phyloP scores from a whole-genome alignment of 768 basidiomycete species.

The Leucogyrophana mollusca region DNA sequence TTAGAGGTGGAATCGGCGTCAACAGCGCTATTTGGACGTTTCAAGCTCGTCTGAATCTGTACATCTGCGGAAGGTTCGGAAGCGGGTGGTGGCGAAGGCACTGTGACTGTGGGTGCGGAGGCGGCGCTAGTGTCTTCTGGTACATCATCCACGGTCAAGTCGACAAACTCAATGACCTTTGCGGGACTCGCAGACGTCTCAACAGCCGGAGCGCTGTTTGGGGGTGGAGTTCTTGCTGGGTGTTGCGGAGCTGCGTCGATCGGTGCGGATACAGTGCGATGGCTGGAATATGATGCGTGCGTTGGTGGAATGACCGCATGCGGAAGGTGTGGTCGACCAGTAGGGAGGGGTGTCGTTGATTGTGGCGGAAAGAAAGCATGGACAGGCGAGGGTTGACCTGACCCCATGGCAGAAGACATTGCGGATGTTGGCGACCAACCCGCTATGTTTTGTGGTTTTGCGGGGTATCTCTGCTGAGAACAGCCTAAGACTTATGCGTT shows the following conservation, averaged over 20 bases:
- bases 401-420: no score
- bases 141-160: constrained; percentile 3
- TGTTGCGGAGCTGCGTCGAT: background rate
- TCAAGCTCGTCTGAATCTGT: constrained; percentile 1
- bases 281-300: background rate
- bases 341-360: background rate
- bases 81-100: no score
- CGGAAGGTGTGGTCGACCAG: background rate
- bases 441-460: no score
- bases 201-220: constrained; percentile 5
- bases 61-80: no score
- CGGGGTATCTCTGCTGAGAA: no score
- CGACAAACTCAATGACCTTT: background rate
- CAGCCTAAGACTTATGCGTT: no score
- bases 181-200: background rate
- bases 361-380: background rate
- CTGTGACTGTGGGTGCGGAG: no score
- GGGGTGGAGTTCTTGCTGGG: constrained; percentile 4
- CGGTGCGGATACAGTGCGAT: constrained; percentile 5
- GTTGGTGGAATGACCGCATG: background rate
- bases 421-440: no score
- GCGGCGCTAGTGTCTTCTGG: background rate
- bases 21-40: constrained; percentile 1
- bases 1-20: background rate
- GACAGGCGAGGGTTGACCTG: background rate